Evolutionary conservation across 169 alveolate genomes (phyloP).

Genomic region (Pseudocohnilembus persalinus): DNA sequence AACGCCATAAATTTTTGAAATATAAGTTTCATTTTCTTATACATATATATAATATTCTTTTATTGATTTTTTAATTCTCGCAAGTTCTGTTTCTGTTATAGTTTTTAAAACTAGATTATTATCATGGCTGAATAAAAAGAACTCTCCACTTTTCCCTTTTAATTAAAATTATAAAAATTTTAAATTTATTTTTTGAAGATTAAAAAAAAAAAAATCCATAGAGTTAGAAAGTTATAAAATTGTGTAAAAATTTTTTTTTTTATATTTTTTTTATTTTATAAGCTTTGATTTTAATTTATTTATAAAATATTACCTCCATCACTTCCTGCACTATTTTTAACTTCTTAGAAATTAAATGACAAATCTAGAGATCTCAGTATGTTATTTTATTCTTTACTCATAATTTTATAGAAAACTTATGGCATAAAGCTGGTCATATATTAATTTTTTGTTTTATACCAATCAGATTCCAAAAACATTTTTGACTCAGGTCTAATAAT

Average conservation of each 20-base stretch:
- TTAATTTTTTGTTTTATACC: too few species aligned
- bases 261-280: too few species aligned
- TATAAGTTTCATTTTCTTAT: slow-evolving; percentile 7
- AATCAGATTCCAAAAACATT: neutral
- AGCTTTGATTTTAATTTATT: too few species aligned
- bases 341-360: slow-evolving; percentile 16
- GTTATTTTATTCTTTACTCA: neutral
- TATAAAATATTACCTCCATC: slow-evolving; percentile 43
- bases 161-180: too few species aligned
- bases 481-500: neutral
- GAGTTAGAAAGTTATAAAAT: too few species aligned
- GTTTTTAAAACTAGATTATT: slow-evolving; percentile 22
- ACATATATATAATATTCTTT: slow-evolving; percentile 17
- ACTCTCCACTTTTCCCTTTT: slow-evolving; percentile 13
- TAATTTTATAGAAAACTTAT: neutral
- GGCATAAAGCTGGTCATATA: neutral
- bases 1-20: slow-evolving; percentile 31
- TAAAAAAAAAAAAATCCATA: too few species aligned
- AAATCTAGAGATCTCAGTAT: slow-evolving; percentile 18
- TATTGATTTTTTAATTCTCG: neutral
- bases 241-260: too few species aligned
- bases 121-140: slow-evolving; percentile 26
- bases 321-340: slow-evolving; percentile 13
- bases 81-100: slow-evolving; percentile 9
- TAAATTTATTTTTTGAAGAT: neutral